A percentile compares a stretch with the other conserved stretches of the same genome.
Evolutionary conservation across 139 green algal genomes (phyloP).

Genomic region (Diplosphaera chodatii): DNA sequence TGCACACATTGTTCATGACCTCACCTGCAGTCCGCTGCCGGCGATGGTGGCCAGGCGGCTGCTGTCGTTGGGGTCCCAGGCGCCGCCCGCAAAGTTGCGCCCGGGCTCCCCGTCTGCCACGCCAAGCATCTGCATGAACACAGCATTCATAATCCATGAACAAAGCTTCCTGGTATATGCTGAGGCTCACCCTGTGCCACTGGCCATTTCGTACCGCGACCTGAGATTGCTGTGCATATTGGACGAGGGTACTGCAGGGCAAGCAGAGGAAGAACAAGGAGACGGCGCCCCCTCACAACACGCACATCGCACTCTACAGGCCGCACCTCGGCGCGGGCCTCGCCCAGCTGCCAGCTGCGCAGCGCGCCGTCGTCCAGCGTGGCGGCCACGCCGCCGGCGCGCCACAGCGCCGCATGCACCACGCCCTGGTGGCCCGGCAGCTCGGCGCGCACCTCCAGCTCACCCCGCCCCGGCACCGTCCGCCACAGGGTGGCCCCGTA

Average conservation of each 20-base stretch:
- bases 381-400: slow-evolving; percentile 27
- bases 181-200: too few species aligned
- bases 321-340: slow-evolving; percentile 21
- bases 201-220: too few species aligned
- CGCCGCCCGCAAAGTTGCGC: slow-evolving; percentile 7
- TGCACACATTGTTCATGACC: neutral
- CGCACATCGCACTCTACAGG: neutral
- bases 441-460: slow-evolving; percentile 30
- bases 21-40: slow-evolving; percentile 51
- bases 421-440: slow-evolving; percentile 24
- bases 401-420: slow-evolving; percentile 41
- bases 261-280: too few species aligned
- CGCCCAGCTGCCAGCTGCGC: slow-evolving; percentile 29
- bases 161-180: too few species aligned
- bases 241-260: too few species aligned
- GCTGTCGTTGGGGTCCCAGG: slow-evolving; percentile 45
- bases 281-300: too few species aligned
- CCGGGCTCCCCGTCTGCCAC: neutral
- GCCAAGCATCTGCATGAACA: neutral
- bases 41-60: slow-evolving; percentile 34
- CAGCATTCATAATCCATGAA: too few species aligned
- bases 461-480: neutral
- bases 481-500: slow-evolving; percentile 50
- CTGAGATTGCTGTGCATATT: too few species aligned
- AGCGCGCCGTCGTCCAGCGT: slow-evolving; percentile 46